Conservation (phyloP, 768 basidiomycete genomes). For the Termitomyces heimii region DNA sequence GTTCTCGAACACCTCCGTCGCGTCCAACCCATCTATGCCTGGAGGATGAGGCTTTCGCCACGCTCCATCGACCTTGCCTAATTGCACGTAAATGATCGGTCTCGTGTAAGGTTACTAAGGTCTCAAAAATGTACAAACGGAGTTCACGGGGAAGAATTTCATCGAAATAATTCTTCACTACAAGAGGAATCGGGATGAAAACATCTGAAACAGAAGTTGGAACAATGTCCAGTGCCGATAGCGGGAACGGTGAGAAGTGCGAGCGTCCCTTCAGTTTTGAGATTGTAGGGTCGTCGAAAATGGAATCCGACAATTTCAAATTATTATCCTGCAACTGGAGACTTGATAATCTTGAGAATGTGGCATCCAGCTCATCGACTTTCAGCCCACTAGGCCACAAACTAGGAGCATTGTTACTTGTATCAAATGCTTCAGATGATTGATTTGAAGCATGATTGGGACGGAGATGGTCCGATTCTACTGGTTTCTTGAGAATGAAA, state of each 20-base stretch:
- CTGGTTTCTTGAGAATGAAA: slow-evolving; percentile 41
- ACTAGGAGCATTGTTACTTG: slow-evolving; percentile 29
- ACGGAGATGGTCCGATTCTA: not conserved
- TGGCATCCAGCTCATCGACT: slow-evolving; percentile 16
- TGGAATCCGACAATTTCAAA: not conserved
- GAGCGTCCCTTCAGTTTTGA: slow-evolving; percentile 52
- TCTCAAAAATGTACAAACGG: slow-evolving; percentile 50
- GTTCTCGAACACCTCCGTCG: slow-evolving; percentile 67
- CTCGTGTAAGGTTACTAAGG: slow-evolving; percentile 53
- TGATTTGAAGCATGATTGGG: not conserved
- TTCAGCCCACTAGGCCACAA: slow-evolving; percentile 38
- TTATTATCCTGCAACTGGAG: slow-evolving; percentile 4
- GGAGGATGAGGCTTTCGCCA: slow-evolving; percentile 51
- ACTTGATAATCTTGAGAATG: slow-evolving; percentile 8
- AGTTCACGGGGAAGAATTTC: slow-evolving; percentile 68
- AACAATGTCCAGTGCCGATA: slow-evolving; percentile 55
- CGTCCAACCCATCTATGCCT: slow-evolving; percentile 71
- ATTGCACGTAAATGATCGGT: slow-evolving; percentile 45
- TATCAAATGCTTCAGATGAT: slow-evolving; percentile 13
- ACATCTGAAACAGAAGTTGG: slow-evolving; percentile 43
- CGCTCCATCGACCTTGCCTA: slow-evolving; percentile 50
- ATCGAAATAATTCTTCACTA: slow-evolving; percentile 59
- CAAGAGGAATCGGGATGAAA: slow-evolving; percentile 43
- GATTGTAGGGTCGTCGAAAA: slow-evolving; percentile 4
- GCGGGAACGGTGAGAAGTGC: slow-evolving; percentile 58